These are phyloP conservation scores for Schizosaccharomyces octosporus DNA, from an alignment of 805 yeast species.

Conservation along the genomic window DNA sequence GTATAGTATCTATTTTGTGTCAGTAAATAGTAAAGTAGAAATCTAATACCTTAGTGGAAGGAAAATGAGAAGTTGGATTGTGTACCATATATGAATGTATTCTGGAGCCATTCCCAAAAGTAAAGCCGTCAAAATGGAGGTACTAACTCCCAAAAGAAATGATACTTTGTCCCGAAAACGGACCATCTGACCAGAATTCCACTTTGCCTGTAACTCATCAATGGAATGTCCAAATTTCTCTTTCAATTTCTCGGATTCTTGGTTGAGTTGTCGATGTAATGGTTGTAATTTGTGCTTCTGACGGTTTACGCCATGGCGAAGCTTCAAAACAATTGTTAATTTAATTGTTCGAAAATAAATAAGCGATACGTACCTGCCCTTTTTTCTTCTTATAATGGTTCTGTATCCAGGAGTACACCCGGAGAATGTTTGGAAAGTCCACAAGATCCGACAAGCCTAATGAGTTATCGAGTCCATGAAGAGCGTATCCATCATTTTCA, in stretches of 20 bases:
- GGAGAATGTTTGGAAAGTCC: not conserved
- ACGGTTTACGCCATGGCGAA: not conserved
- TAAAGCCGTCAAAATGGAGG: slow-evolving; percentile 47
- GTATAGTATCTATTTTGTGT: slow-evolving; percentile 14
- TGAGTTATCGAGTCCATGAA: not conserved
- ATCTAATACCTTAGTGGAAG: slow-evolving; percentile 60
- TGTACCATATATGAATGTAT: slow-evolving; percentile 53
- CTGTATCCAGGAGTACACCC: not conserved
- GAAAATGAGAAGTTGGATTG: slow-evolving; percentile 30
- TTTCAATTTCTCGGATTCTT: slow-evolving; percentile 14
- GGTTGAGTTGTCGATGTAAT: slow-evolving; percentile 5
- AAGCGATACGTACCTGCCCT: not conserved
- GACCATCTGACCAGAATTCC: slow-evolving; percentile 10
- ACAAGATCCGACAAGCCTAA: not conserved
- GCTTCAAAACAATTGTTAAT: not conserved
- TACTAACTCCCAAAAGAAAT: slow-evolving; percentile 46
- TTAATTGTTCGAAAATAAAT: too few species aligned
- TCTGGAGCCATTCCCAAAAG: slow-evolving; percentile 57
- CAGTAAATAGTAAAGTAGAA: not conserved
- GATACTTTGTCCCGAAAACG: slow-evolving; percentile 47
- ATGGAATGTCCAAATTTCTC: slow-evolving; percentile 10
- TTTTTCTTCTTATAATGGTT: not conserved
- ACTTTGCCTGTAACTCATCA: slow-evolving; percentile 12
- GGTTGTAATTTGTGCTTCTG: not conserved
- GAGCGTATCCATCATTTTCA: not conserved